Percentiles rank a stretch among this genome's conserved stretches.
phyloP scores from a whole-genome alignment of 495 filamentous ascomycete genomes.

The Paragyromitra xinjiangensis region DNA sequence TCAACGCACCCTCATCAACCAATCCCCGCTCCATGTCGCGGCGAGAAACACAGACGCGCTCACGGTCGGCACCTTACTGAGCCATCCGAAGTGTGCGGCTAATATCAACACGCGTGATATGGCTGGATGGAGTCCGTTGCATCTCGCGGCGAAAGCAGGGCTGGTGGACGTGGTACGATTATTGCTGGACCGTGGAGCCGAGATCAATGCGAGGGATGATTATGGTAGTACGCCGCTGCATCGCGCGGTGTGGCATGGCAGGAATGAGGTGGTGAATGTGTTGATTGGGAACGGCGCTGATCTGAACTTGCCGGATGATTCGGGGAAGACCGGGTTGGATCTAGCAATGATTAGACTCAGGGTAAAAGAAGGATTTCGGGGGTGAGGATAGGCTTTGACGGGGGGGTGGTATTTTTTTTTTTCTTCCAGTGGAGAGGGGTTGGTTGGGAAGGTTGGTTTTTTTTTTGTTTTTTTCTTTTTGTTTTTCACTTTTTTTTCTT shows the following conservation, averaged over 20 bases:
- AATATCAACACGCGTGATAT: conserved; percentile 32
- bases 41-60: conserved; percentile 28
- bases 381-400: conserved; percentile 9
- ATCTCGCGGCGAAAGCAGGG: conserved; percentile 43
- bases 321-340: conserved; percentile 39
- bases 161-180: conserved; percentile 28
- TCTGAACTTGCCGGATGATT: conserved; percentile 29
- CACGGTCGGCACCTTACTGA: conserved; percentile 21
- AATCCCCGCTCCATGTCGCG: conserved; percentile 36
- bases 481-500: neutral
- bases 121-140: conserved; percentile 43
- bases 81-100: conserved; percentile 10
- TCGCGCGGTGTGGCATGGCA: conserved; percentile 34
- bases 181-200: conserved; percentile 34
- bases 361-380: conserved; percentile 4
- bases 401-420: neutral
- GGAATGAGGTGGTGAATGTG: conserved; percentile 8
- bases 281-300: conserved; percentile 37
- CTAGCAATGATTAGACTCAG: conserved; percentile 21
- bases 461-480: neutral
- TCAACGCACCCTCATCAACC: conserved; percentile 18
- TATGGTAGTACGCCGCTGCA: conserved; percentile 41
- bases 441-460: conserved; percentile 9
- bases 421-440: neutral
- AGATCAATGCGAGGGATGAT: conserved; percentile 33